A percentile compares a stretch with the other conserved stretches of the same genome.
These are phyloP conservation scores for Rhizophlyctis rosea DNA, from an alignment of 192 early-diverging fungal species.

Conservation along the genomic window DNA sequence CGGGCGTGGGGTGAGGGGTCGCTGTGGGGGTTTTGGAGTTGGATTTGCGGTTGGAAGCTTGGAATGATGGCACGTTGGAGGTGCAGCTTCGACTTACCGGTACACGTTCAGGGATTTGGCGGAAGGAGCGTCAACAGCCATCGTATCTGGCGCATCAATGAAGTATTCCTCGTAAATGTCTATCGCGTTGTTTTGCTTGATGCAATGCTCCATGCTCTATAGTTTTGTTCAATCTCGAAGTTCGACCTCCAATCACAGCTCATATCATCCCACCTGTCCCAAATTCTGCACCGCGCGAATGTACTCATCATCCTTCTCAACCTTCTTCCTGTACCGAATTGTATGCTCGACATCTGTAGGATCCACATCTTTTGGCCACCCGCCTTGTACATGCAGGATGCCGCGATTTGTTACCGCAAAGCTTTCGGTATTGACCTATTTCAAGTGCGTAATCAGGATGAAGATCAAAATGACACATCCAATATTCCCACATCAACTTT, in stretches of 20 bases:
- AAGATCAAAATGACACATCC: no score
- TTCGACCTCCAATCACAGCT: background rate
- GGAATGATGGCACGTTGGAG: background rate
- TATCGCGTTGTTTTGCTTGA: constrained; percentile 67
- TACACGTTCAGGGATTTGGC: constrained; percentile 61
- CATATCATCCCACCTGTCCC: constrained; percentile 33
- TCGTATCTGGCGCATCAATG: constrained; percentile 41
- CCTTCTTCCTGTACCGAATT: constrained; percentile 60
- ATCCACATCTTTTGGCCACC: constrained; percentile 67
- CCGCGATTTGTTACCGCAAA: constrained; percentile 47
- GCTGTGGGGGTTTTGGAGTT: constrained; percentile 17
- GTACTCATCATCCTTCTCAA: constrained; percentile 67
- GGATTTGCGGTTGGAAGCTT: background rate
- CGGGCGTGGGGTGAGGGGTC: constrained; percentile 54
- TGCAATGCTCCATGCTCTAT: constrained; percentile 56
- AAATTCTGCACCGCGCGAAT: constrained; percentile 47
- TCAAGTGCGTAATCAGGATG: constrained; percentile 3
- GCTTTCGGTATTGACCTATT: constrained; percentile 57
- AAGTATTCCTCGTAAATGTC: constrained; percentile 69
- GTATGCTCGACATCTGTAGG: constrained; percentile 60
- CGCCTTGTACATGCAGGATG: constrained; percentile 56
- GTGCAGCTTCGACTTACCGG: constrained; percentile 26
- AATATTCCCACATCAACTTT: no score
- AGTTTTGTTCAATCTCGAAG: background rate
- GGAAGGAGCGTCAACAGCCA: constrained; percentile 41